Conservation (phyloP, 352 stramenopile genomes). For the Pythium chondricola region DNA sequence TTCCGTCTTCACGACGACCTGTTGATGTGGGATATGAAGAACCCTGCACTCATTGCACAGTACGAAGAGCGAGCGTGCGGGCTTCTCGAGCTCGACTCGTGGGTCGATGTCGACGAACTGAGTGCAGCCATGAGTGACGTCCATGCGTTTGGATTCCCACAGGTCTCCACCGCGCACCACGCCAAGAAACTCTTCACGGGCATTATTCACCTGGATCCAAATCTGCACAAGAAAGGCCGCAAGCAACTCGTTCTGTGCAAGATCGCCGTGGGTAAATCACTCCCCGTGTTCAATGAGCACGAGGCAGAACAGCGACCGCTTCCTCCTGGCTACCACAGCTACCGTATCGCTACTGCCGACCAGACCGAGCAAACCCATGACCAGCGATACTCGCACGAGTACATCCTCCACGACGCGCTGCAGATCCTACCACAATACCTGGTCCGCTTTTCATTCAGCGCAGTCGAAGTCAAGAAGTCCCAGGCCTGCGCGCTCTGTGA, state of each 20-base stretch:
- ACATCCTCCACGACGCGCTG: constrained; percentile 53
- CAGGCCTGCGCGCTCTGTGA: constrained; percentile 59
- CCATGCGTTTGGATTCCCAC: constrained; percentile 47
- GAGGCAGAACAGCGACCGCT: constrained; percentile 28
- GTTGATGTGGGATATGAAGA: constrained; percentile 69
- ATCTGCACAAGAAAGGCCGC: constrained; percentile 12
- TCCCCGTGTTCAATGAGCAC: constrained; percentile 40
- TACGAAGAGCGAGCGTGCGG: constrained; percentile 46
- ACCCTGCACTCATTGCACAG: constrained; percentile 41
- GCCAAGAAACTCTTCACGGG: constrained; percentile 69
- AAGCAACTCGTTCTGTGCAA: constrained; percentile 72
- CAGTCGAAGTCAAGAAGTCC: constrained; percentile 20
- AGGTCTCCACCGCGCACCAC: constrained; percentile 31
- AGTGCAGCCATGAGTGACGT: constrained; percentile 47
- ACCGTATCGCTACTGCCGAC: constrained; percentile 30
- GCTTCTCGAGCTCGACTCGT: constrained; percentile 66
- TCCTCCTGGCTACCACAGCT: constrained; percentile 68
- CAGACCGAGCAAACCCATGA: no score
- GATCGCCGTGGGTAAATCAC: constrained; percentile 56
- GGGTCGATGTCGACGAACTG: constrained; percentile 65
- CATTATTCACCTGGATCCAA: constrained; percentile 33
- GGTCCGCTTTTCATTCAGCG: constrained; percentile 50
- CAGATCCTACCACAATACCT: constrained; percentile 71
- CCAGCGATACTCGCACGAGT: constrained; percentile 57
- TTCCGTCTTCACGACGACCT: constrained; percentile 52